phyloP scores from a whole-genome alignment of 2,329 filamentous ascomycete genomes.

The Camptophora hylomeconis region DNA sequence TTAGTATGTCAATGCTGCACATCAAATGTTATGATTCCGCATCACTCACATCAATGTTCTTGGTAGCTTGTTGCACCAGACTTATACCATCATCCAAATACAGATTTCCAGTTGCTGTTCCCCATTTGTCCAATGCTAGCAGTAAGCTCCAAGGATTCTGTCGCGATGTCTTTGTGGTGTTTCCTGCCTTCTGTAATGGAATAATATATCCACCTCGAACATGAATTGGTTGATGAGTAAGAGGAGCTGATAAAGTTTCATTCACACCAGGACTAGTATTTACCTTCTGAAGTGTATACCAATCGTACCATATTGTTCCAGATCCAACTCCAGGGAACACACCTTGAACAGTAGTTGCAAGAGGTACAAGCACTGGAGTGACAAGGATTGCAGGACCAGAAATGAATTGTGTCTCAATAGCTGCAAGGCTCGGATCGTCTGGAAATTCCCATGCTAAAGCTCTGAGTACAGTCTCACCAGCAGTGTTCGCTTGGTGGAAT shows the following conservation, averaged over 20 bases:
- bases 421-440: constrained; percentile 52
- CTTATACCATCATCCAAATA: constrained; percentile 69
- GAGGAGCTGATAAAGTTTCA: constrained; percentile 46
- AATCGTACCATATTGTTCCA: constrained; percentile 56
- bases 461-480: constrained; percentile 57
- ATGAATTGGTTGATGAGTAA: constrained; percentile 59
- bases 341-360: constrained; percentile 47
- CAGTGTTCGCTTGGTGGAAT: constrained; percentile 52
- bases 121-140: constrained; percentile 43
- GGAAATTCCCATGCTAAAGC: constrained; percentile 62
- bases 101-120: constrained; percentile 46
- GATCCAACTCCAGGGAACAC: constrained; percentile 53
- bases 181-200: constrained; percentile 53
- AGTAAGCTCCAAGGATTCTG: constrained; percentile 55
- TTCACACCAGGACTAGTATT: constrained; percentile 36
- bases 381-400: constrained; percentile 54
- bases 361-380: constrained; percentile 51
- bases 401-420: constrained; percentile 59
- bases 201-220: constrained; percentile 56
- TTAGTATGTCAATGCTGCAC: too few relatives aligned
- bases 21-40: too few relatives aligned
- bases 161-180: constrained; percentile 53
- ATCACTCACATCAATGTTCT: too few relatives aligned
- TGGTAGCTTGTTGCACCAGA: constrained; percentile 40
- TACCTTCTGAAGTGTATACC: constrained; percentile 55